A percentile compares a stretch with the other conserved stretches of the same genome.
Conservation (phyloP, 768 basidiomycete species). For the Termitomyces sp. region DNA sequence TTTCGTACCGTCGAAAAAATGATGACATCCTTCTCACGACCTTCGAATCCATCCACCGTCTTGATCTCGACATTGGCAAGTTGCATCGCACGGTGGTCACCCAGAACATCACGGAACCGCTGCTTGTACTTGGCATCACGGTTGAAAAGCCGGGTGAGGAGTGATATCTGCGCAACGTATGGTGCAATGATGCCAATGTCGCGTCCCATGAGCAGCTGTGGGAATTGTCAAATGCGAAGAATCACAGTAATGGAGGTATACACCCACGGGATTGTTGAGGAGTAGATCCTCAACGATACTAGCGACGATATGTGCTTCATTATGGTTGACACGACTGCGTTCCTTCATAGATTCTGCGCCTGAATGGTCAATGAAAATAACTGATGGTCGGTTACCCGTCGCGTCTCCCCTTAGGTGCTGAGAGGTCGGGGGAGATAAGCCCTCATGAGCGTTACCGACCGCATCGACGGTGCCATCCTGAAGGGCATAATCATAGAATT, state of each 20-base stretch:
- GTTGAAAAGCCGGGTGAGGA: conserved; percentile 63
- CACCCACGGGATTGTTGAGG: conserved; percentile 61
- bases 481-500: conserved; percentile 73
- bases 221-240: conserved; percentile 1
- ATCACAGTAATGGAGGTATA: conserved; percentile 7
- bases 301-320: conserved; percentile 73
- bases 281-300: conserved; percentile 81
- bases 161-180: conserved; percentile 80
- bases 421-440: conserved; percentile 58
- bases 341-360: conserved; percentile 62
- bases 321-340: conserved; percentile 70
- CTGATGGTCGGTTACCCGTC: conserved; percentile 43
- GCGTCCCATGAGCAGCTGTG: conserved; percentile 52
- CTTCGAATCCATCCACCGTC: conserved; percentile 94
- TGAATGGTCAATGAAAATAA: conserved; percentile 80
- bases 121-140: conserved; percentile 42
- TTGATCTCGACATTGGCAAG: conserved; percentile 72
- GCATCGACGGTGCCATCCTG: conserved; percentile 70
- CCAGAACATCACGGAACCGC: conserved; percentile 57
- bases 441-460: conserved; percentile 38
- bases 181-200: conserved; percentile 94
- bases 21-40: conserved; percentile 88
- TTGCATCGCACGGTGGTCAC: conserved; percentile 60
- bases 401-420: conserved; percentile 37
- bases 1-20: conserved; percentile 89